Percentiles rank a stretch among this genome's conserved stretches.
Evolutionary conservation across 345 rosid species (phyloP).

Genomic region (Populus pruinosa): DNA sequence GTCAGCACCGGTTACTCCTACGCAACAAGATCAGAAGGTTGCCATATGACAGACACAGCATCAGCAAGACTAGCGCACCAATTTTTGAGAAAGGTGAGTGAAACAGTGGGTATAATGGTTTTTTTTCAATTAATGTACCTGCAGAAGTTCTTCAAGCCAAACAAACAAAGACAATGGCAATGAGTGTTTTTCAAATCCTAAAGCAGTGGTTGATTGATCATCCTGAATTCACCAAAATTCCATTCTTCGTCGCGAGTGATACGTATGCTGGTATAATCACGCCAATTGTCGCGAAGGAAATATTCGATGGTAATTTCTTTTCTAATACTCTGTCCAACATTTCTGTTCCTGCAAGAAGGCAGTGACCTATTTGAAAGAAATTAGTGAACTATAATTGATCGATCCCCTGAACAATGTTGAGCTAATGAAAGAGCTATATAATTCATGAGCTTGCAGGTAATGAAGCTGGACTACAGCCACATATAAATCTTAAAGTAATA

Average conservation of each 20-base stretch:
- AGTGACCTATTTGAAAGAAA: not conserved
- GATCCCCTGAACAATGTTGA: not conserved
- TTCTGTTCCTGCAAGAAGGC: no score
- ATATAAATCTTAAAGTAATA: constrained; percentile 9
- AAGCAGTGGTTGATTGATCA: constrained; percentile 23
- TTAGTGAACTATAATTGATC: not conserved
- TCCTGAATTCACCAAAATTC: constrained; percentile 9
- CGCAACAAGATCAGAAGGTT: constrained; percentile 6
- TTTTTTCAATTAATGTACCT: not conserved
- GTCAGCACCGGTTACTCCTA: constrained; percentile 23
- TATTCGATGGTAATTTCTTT: constrained; percentile 13
- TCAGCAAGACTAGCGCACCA: not conserved
- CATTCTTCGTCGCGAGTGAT: constrained; percentile 14
- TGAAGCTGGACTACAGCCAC: constrained; percentile 8
- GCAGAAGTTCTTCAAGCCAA: not conserved
- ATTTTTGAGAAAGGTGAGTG: constrained; percentile 13
- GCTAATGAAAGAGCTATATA: not conserved
- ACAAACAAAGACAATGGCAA: not conserved
- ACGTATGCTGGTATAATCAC: constrained; percentile 18
- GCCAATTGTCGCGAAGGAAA: constrained; percentile 8
- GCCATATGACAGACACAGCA: constrained; percentile 6
- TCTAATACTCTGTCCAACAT: not conserved
- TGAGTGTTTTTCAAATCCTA: not conserved
- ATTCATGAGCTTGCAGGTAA: constrained; percentile 11
- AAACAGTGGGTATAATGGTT: not conserved